Evolutionary conservation across 108 stramenopile genomes (phyloP).

Genomic region (Schizochytrium sp.): DNA sequence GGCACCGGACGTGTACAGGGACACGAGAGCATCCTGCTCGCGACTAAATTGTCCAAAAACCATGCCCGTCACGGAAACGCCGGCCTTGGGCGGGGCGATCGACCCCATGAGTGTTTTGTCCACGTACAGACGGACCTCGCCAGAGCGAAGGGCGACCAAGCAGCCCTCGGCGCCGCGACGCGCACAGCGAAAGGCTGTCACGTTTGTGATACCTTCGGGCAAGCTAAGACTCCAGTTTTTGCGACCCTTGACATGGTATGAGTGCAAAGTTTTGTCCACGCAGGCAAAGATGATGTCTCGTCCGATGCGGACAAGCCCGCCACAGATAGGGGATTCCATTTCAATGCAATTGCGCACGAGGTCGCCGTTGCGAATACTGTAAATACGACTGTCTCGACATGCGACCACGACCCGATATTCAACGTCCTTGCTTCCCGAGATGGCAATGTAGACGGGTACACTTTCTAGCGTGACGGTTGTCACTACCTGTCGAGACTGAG

Average conservation of each 20-base stretch:
- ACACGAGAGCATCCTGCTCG: conserved; percentile 39
- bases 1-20: conserved; percentile 37
- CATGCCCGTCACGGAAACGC: conserved; percentile 34
- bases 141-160: conserved; percentile 41
- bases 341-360: conserved; percentile 38
- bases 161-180: conserved; percentile 18
- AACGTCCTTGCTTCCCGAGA: conserved; percentile 40
- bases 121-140: conserved; percentile 44
- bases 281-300: conserved; percentile 42
- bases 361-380: conserved; percentile 46
- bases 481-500: conserved; percentile 18
- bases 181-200: conserved; percentile 20
- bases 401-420: conserved; percentile 49
- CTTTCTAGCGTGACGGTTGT: conserved; percentile 20
- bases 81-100: conserved; percentile 8
- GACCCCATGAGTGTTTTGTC: conserved; percentile 44
- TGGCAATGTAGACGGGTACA: conserved; percentile 34
- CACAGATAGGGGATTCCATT: conserved; percentile 31
- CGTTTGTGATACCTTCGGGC: conserved; percentile 31
- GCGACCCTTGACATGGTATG: conserved; percentile 41
- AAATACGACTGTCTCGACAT: conserved; percentile 42
- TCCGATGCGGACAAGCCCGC: conserved; percentile 36
- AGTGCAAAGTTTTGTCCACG: conserved; percentile 35
- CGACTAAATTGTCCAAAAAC: conserved; percentile 43
- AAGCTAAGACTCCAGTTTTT: conserved; percentile 30